phyloP scores from a whole-genome alignment of 345 rosid species.

The Salix suchowensis region DNA sequence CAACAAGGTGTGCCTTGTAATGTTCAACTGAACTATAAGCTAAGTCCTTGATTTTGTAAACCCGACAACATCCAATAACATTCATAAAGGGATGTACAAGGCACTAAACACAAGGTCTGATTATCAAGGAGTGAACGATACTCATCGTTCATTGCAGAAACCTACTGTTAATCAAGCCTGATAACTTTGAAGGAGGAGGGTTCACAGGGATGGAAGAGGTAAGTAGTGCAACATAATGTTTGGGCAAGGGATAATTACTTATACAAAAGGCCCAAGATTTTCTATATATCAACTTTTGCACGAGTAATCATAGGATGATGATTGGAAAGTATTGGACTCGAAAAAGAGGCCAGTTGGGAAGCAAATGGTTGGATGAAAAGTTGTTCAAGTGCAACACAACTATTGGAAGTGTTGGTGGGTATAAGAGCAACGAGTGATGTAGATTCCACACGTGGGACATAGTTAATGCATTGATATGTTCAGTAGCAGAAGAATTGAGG shows the following conservation, averaged over 20 bases:
- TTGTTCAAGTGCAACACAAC: fast-evolving
- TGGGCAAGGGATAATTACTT: too few relatives aligned
- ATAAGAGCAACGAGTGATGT: fast-evolving
- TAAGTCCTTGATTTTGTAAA: not conserved
- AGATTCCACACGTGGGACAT: not conserved
- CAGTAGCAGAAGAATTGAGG: too few relatives aligned
- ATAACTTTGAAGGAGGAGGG: not conserved
- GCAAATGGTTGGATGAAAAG: fast-evolving
- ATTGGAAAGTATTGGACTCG: too few relatives aligned
- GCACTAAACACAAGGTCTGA: not conserved
- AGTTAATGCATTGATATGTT: too few relatives aligned
- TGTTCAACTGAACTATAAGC: not conserved
- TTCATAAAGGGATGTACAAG: not conserved
- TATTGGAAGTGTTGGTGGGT: fast-evolving
- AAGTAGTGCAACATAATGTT: not conserved
- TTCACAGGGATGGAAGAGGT: not conserved
- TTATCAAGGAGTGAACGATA: too few relatives aligned
- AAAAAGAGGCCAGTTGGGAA: too few relatives aligned
- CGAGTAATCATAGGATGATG: too few relatives aligned
- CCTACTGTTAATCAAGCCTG: too few relatives aligned
- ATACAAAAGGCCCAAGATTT: not conserved
- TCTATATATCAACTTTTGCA: fast-evolving
- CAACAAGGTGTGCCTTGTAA: not conserved
- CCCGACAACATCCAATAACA: not conserved
- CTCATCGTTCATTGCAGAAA: not conserved